Percentiles rank a stretch among this genome's conserved stretches.
Conservation (phyloP, 202 grass and related monocot species). For the Alloteropsis angusta region DNA sequence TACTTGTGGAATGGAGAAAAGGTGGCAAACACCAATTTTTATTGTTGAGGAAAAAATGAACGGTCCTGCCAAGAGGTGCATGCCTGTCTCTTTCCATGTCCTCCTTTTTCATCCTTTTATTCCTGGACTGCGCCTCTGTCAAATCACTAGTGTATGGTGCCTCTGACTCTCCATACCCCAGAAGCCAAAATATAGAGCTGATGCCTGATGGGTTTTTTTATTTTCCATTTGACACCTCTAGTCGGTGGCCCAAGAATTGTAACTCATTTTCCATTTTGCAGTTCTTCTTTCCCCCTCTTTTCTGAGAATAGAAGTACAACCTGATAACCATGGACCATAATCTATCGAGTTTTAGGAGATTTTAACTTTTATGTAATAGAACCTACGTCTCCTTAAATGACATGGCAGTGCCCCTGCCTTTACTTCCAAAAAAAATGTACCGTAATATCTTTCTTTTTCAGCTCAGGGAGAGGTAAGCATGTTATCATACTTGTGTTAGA, state of each 20-base stretch:
- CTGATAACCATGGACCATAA: conserved; percentile 35
- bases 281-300: neutral
- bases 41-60: conserved; percentile 19
- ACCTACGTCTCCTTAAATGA: no score
- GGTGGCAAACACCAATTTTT: conserved; percentile 9
- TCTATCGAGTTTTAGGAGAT: no score
- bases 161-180: neutral
- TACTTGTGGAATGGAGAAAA: conserved; percentile 30
- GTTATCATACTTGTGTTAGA: conserved; percentile 21
- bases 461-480: conserved; percentile 29
- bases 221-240: conserved; percentile 12
- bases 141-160: conserved; percentile 4
- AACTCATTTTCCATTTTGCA: neutral
- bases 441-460: conserved; percentile 28
- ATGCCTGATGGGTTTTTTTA: neutral
- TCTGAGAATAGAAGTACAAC: conserved; percentile 12
- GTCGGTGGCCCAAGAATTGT: neutral
- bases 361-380: no score
- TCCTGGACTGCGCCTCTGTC: neutral
- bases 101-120: neutral
- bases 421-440: no score
- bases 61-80: conserved; percentile 13
- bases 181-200: neutral
- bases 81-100: conserved; percentile 18
- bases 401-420: no score